Evolutionary conservation across 1,284 basidiomycete genomes (phyloP).

Genomic region (Trichosporon asahii): DNA sequence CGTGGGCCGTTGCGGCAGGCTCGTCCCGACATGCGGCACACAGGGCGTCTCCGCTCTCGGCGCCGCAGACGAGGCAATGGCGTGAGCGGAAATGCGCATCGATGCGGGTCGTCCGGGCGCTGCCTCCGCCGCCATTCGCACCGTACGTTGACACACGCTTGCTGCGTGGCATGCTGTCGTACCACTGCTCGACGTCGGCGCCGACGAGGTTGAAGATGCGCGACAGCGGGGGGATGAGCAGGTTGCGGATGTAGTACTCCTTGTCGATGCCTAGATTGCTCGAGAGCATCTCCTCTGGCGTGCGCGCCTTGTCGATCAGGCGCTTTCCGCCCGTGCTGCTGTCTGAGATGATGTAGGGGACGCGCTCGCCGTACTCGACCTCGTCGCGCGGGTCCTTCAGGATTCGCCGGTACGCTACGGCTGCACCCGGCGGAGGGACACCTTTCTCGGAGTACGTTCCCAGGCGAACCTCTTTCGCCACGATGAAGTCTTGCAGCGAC

Average conservation of each 20-base stretch:
- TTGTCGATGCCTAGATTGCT: conserved; percentile 71
- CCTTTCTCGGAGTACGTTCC: conserved; percentile 87
- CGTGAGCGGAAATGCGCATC: conserved; percentile 25
- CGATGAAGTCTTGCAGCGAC: conserved; percentile 85
- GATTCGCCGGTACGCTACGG: conserved; percentile 74
- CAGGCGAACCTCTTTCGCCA: conserved; percentile 88
- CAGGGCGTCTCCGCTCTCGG: conserved; percentile 41
- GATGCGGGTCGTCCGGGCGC: conserved; percentile 38
- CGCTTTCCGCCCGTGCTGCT: conserved; percentile 60
- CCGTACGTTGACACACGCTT: conserved; percentile 26
- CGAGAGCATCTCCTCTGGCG: conserved; percentile 72
- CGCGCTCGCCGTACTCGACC: conserved; percentile 85
- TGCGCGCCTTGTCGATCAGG: conserved; percentile 76
- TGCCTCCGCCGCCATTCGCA: conserved; percentile 12
- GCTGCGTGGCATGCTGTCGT: conserved; percentile 70
- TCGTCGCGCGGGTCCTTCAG: conserved; percentile 75
- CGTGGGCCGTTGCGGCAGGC: conserved; percentile 61
- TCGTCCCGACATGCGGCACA: conserved; percentile 63
- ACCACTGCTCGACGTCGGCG: conserved; percentile 85
- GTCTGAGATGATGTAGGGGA: conserved; percentile 82
- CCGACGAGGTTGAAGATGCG: conserved; percentile 90
- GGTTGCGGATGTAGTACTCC: conserved; percentile 82
- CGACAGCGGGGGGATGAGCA: conserved; percentile 83
- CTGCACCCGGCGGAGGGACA: conserved; percentile 83
- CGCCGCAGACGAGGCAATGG: conserved; percentile 17